Conservation (phyloP, 768 basidiomycete species). For the Heimioporus sp. region DNA sequence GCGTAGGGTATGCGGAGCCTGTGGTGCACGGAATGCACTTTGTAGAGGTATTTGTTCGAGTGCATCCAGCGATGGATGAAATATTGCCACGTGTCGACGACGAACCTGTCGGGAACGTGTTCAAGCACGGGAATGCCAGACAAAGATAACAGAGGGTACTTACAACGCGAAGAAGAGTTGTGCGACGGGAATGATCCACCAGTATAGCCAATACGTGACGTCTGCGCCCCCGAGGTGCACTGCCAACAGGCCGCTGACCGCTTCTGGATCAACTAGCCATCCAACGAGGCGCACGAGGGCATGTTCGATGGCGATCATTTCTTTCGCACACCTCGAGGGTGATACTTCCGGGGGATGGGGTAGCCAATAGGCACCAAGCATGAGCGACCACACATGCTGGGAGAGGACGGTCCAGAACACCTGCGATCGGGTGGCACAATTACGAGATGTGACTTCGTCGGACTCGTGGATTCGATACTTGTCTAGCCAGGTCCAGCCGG, state of each 20-base stretch:
- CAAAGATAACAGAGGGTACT: slow-evolving; percentile 33
- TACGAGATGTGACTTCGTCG: slow-evolving; percentile 68
- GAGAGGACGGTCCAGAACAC: slow-evolving; percentile 81
- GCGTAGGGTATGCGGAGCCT: slow-evolving; percentile 96
- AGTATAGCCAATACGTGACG: slow-evolving; percentile 76
- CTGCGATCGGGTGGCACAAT: slow-evolving; percentile 65
- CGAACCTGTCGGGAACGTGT: slow-evolving; percentile 53
- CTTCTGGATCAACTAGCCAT: slow-evolving; percentile 42
- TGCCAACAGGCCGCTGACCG: slow-evolving; percentile 35
- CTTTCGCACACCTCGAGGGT: slow-evolving; percentile 37
- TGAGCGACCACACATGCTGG: slow-evolving; percentile 85
- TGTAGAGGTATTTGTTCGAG: slow-evolving; percentile 86
- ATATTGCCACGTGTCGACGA: slow-evolving; percentile 98
- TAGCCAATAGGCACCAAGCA: slow-evolving; percentile 68
- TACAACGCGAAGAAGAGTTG: slow-evolving; percentile 83
- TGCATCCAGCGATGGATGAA: slow-evolving; percentile 96
- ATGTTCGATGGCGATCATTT: slow-evolving; percentile 41
- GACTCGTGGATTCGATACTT: slow-evolving; percentile 88
- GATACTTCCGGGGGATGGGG: slow-evolving; percentile 38
- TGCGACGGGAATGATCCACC: slow-evolving; percentile 83
- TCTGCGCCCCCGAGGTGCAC: slow-evolving; percentile 31
- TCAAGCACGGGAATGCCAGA: not conserved
- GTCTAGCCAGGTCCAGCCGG: slow-evolving; percentile 73
- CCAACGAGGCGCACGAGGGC: slow-evolving; percentile 40
- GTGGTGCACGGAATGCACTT: slow-evolving; percentile 92